Base-by-base conservation (phyloP, 139 green algal genomes). In the Coccomyxa sp. region DNA sequence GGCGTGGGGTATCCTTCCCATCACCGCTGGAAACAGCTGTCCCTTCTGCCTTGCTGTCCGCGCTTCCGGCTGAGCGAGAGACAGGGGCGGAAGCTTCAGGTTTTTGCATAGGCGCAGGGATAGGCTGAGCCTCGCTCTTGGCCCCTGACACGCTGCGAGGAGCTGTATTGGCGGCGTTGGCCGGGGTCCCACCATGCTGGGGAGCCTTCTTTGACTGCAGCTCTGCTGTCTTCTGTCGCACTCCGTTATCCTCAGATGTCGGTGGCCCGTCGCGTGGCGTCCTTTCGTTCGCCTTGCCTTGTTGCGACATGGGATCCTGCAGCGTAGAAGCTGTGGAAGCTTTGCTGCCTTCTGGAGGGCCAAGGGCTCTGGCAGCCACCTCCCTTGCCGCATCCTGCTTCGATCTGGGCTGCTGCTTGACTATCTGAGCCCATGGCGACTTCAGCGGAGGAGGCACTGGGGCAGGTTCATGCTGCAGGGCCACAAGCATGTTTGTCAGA, bases 351-450 rank as follows among this genome's bases (percentile, higher is more conserved):
- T 68, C 40, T 34, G 37, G 40, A 41, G 31, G 40, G 24, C 38
- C 22, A 29, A 70, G 74, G 37, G 44, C 31, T 33, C 41, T 69
- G 9, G n/a, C 44, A 68, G 73, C 39, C 34, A 41, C 12, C 35
- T 55, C 70, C 36, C 14, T 39, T 37, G 1, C 27, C 18, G 35
- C 36, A 50, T 39, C 31, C 10, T 79, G 36, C 36, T 73, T 73
- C 4, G 7, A 8, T 34, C 54, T 73, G 0, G 75, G 75, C 36
- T 79, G 39, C 41, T 68, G 70, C 14, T 24, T 36, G 33, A 79
- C 75, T n/a, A 79, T 79, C 36, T 55, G 8, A 54, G 75, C 75
- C 75, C 75, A 79, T 27, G 75, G 75, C 10, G 75, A 79, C 75
- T 79, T 79, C 54, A 79, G n/a, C 31, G 75, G 55, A 54, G 29